Conservation (phyloP, 306 rosid genomes). For the Fagus crenata region DNA sequence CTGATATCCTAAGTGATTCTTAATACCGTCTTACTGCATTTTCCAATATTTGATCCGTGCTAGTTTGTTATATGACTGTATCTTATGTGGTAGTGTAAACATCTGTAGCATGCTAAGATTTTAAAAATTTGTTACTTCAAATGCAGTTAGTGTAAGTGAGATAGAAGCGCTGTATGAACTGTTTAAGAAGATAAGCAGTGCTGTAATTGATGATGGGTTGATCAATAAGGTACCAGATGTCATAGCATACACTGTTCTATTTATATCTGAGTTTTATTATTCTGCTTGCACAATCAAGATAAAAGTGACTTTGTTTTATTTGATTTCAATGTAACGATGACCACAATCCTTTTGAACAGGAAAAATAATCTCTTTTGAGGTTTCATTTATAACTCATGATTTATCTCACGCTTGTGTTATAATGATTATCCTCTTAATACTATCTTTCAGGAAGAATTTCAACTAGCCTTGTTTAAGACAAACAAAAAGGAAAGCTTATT, state of each 20-base stretch:
- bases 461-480: conserved; percentile 76
- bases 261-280: conserved; percentile 15
- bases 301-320: not conserved
- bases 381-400: not conserved
- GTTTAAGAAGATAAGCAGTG: conserved; percentile 74
- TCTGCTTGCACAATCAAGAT: conserved; percentile 18
- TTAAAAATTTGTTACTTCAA: conserved; percentile 9
- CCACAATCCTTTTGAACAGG: not conserved
- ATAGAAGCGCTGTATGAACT: conserved; percentile 82
- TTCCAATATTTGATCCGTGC: not conserved
- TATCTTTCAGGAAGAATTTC: conserved; percentile 72
- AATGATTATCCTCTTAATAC: conserved; percentile 17
- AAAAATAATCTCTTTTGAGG: not conserved
- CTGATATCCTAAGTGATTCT: not conserved
- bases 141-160: conserved; percentile 86
- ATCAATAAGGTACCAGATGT: conserved; percentile 62
- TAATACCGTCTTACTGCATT: not conserved
- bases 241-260: conserved; percentile 3
- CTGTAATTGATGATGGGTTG: conserved; percentile 70
- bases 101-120: conserved; percentile 5
- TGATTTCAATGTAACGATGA: not conserved
- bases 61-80: not conserved
- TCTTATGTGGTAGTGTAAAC: not conserved
- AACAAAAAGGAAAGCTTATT: conserved; percentile 73
- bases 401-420: not conserved